Evolutionary conservation across 306 rosid genomes (phyloP).

Genomic region (Cucurbita maxima): DNA sequence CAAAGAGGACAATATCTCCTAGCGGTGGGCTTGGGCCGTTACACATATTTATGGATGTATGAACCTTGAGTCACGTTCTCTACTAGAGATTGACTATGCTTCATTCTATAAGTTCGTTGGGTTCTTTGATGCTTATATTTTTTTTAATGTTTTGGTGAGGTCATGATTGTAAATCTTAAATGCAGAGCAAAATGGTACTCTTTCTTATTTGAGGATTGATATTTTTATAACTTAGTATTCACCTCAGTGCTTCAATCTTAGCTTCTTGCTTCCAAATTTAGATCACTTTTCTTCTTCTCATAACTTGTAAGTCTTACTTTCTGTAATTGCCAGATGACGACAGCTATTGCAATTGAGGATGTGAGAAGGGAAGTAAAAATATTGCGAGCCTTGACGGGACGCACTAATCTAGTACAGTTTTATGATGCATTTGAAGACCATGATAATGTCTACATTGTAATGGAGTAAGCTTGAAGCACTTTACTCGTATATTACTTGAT

Average conservation of each 20-base stretch:
- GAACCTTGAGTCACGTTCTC: neutral
- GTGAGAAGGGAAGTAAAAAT: constrained; percentile 97
- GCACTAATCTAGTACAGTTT: constrained; percentile 65
- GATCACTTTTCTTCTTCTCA: neutral
- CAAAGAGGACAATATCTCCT: too few species aligned
- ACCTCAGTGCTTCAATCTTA: neutral
- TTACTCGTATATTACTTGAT: neutral
- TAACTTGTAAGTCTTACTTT: neutral
- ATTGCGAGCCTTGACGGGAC: constrained; percentile 86
- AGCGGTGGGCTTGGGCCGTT: too few species aligned
- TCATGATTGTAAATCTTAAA: neutral
- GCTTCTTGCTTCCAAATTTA: neutral
- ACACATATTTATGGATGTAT: neutral
- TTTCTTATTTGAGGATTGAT: neutral
- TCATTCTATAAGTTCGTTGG: neutral
- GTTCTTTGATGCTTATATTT: neutral
- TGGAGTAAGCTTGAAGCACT: constrained; percentile 70
- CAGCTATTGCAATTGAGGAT: constrained; percentile 94
- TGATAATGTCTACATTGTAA: constrained; percentile 94
- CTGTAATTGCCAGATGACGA: constrained; percentile 64
- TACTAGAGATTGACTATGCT: neutral
- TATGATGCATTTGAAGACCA: constrained; percentile 91
- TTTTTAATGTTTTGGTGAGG: neutral
- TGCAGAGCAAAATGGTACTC: neutral
- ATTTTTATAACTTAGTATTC: neutral